Evolutionary conservation across 331 rosid species (phyloP).

Genomic region (Erythrophleum ivorense): DNA sequence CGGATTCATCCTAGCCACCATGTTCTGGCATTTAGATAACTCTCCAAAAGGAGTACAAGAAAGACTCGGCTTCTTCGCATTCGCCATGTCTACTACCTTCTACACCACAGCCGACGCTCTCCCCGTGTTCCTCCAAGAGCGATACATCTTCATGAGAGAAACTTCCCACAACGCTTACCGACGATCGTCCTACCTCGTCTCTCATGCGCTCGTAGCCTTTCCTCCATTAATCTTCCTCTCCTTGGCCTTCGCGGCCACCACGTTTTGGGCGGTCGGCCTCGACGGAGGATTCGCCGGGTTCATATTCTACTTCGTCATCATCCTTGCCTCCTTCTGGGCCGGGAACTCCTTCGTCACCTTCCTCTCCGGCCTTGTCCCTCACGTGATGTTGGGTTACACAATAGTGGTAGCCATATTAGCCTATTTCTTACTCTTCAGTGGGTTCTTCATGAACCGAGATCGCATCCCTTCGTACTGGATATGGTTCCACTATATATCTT

Average conservation of each 20-base stretch:
- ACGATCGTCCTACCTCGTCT: conserved; percentile 71
- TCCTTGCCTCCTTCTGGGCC: conserved; percentile 84
- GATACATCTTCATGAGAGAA: conserved; percentile 92
- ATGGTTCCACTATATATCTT: conserved; percentile 88
- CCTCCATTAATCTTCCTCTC: conserved; percentile 70
- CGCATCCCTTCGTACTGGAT: conserved; percentile 88
- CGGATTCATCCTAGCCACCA: conserved; percentile 82
- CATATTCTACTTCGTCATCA: conserved; percentile 66
- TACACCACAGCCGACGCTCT: conserved; percentile 95
- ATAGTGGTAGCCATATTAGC: conserved; percentile 88
- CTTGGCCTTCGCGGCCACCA: conserved; percentile 56
- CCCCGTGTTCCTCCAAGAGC: conserved; percentile 89
- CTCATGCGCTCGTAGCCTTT: conserved; percentile 62
- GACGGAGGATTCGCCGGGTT: conserved; percentile 77
- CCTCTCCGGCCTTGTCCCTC: conserved; percentile 90
- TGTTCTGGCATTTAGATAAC: conserved; percentile 79
- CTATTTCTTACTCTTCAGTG: conserved; percentile 85
- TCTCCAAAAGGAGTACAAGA: conserved; percentile 86
- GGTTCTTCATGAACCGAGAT: conserved; percentile 84
- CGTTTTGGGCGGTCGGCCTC: conserved; percentile 94
- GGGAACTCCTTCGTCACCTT: conserved; percentile 91
- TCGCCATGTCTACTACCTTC: conserved; percentile 97
- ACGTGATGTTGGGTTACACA: conserved; percentile 89
- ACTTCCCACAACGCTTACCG: conserved; percentile 88
- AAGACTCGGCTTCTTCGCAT: conserved; percentile 86